phyloP scores from a whole-genome alignment of 1,284 basidiomycete species.

The Trichosporon asahii region DNA sequence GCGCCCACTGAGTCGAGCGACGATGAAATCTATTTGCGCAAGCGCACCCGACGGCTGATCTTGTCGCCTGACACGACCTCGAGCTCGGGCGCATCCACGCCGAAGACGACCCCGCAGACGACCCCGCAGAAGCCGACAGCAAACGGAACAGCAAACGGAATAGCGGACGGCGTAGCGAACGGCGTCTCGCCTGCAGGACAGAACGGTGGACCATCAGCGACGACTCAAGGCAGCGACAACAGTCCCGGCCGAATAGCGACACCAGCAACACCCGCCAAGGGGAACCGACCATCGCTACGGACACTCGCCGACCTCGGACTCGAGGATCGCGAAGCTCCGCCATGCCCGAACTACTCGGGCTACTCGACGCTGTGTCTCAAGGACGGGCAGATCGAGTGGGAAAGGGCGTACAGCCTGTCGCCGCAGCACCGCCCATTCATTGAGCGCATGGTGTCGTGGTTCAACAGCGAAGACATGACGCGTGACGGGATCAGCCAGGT shows the following conservation, averaged over 20 bases:
- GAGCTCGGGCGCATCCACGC: background rate
- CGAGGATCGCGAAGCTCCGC: background rate
- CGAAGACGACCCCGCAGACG: background rate
- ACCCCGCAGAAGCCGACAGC: background rate
- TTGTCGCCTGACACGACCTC: background rate
- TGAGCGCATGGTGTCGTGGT: slow-evolving; percentile 6
- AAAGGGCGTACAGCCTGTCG: slow-evolving; percentile 2
- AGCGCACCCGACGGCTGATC: background rate
- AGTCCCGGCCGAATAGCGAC: slow-evolving; percentile 3
- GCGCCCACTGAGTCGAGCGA: slow-evolving; percentile 5
- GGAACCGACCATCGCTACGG: background rate
- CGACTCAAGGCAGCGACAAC: background rate
- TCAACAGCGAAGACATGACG: slow-evolving; percentile 8
- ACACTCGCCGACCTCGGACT: slow-evolving; percentile 1
- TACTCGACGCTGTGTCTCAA: slow-evolving; percentile 5
- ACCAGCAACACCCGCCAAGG: background rate
- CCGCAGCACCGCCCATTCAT: slow-evolving; percentile 1
- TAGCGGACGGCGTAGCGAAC: background rate
- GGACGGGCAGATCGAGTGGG: slow-evolving; percentile 6
- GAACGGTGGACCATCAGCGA: background rate
- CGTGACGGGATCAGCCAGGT: slow-evolving; percentile 1
- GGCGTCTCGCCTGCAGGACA: background rate
- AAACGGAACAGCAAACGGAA: background rate
- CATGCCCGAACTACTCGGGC: slow-evolving; percentile 6
- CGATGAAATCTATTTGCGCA: slow-evolving; percentile 1